phyloP scores from a whole-genome alignment of 495 filamentous ascomycete species.

The Daldinia bambusicola region DNA sequence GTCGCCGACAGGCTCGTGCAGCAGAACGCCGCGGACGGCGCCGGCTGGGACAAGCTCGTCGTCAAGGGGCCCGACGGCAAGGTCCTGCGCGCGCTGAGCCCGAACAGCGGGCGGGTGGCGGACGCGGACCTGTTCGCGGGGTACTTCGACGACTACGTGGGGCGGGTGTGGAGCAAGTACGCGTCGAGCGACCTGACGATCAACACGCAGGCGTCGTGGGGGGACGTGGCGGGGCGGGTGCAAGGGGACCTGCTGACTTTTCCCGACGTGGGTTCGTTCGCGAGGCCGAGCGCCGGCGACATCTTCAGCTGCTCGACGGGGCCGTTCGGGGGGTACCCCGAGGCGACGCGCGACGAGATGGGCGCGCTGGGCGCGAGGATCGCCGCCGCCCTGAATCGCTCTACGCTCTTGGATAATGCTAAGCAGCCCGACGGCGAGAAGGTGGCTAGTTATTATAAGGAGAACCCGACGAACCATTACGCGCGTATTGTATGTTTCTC shows the following conservation, averaged over 20 bases:
- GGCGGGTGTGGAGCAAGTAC: slow-evolving; percentile 73
- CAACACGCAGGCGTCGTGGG: slow-evolving; percentile 70
- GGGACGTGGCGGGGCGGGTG: slow-evolving; percentile 63
- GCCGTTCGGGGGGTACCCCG: slow-evolving; percentile 64
- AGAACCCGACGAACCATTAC: slow-evolving; percentile 75
- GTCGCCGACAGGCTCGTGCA: slow-evolving; percentile 63
- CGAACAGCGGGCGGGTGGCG: slow-evolving; percentile 69
- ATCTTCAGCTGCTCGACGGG: slow-evolving; percentile 80
- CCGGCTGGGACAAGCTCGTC: slow-evolving; percentile 73
- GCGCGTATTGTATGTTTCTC: slow-evolving; percentile 58
- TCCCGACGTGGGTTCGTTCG: slow-evolving; percentile 60
- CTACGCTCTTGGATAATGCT: slow-evolving; percentile 63
- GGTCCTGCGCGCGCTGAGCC: slow-evolving; percentile 70
- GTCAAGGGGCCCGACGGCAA: slow-evolving; percentile 58
- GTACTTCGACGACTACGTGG: slow-evolving; percentile 73
- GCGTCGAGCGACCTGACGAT: slow-evolving; percentile 59
- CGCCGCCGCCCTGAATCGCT: slow-evolving; percentile 74
- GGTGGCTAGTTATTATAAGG: slow-evolving; percentile 62
- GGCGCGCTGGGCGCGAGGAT: slow-evolving; percentile 71
- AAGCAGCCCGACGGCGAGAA: slow-evolving; percentile 62
- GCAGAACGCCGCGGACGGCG: slow-evolving; percentile 64
- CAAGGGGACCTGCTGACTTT: slow-evolving; percentile 61
- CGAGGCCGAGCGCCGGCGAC: slow-evolving; percentile 67
- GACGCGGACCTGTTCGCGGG: slow-evolving; percentile 63
- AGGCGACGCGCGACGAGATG: slow-evolving; percentile 48